These are phyloP conservation scores for Neonectria magnoliae DNA, from an alignment of 2,329 filamentous ascomycete genomes.

Conservation along the genomic window DNA sequence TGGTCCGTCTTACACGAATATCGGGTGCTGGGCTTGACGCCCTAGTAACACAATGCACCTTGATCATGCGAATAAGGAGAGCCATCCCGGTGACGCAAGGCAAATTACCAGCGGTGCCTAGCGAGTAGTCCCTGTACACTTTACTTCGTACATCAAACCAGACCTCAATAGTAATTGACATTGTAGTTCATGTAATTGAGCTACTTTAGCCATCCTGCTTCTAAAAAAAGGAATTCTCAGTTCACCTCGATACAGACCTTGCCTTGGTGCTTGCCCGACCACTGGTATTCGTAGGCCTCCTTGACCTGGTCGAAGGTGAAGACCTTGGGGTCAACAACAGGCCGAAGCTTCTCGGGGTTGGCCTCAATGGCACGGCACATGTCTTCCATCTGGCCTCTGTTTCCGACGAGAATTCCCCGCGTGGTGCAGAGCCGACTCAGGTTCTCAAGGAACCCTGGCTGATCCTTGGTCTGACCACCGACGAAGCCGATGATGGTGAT, in stretches of 20 bases:
- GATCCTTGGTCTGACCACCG: constrained; percentile 38
- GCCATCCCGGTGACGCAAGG: not conserved
- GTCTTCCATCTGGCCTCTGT: constrained; percentile 59
- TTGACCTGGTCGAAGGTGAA: constrained; percentile 57
- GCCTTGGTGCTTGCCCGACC: constrained; percentile 50
- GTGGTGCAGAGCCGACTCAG: constrained; percentile 51
- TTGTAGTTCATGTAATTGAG: not conserved
- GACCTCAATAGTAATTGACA: not conserved
- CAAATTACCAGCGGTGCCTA: not conserved
- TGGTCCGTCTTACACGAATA: constrained; percentile 18
- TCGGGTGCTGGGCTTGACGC: not conserved
- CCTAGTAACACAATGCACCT: not conserved
- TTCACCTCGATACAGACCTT: constrained; percentile 51
- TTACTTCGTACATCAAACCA: not conserved
- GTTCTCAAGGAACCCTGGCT: constrained; percentile 49
- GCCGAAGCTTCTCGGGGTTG: constrained; percentile 53
- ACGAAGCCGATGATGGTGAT: constrained; percentile 55
- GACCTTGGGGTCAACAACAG: constrained; percentile 57
- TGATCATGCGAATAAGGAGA: not conserved
- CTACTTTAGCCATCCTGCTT: not conserved
- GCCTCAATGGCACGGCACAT: constrained; percentile 61
- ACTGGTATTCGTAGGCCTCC: constrained; percentile 56
- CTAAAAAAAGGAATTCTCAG: constrained; percentile 25
- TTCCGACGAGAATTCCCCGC: constrained; percentile 59
- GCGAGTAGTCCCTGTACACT: not conserved